phyloP scores from a whole-genome alignment of 805 yeast genomes.

The Kazachstania taianensis region DNA sequence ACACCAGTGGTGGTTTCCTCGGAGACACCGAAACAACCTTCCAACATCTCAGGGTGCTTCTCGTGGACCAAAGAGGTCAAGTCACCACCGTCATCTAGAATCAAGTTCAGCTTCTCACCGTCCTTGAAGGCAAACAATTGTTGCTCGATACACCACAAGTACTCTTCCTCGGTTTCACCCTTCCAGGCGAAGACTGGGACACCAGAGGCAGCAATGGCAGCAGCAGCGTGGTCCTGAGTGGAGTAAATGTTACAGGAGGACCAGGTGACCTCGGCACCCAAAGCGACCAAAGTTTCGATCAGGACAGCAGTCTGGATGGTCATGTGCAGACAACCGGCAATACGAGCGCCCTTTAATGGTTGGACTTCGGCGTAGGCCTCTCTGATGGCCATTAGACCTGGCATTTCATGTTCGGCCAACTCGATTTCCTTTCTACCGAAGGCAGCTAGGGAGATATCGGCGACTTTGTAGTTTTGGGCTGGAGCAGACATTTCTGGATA shows the following conservation, averaged over 20 bases:
- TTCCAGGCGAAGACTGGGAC: slow-evolving; percentile 99
- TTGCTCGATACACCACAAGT: slow-evolving; percentile 98
- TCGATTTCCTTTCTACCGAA: slow-evolving; percentile 99
- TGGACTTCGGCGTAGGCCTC: slow-evolving; percentile 80
- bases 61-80: slow-evolving; percentile 93
- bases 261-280: slow-evolving; percentile 99
- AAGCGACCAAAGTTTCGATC: slow-evolving; percentile 92
- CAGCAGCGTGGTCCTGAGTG: slow-evolving; percentile 99
- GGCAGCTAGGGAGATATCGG: slow-evolving; percentile 97
- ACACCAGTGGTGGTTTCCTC: slow-evolving; percentile 99
- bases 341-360: slow-evolving; percentile 96
- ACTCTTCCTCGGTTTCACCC: slow-evolving; percentile 99
- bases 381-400: slow-evolving; percentile 98
- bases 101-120: slow-evolving; percentile 87
- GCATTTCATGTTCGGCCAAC: slow-evolving; percentile 98
- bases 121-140: slow-evolving; percentile 97
- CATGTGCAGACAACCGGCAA: slow-evolving; percentile 99
- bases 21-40: slow-evolving; percentile 88
- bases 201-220: slow-evolving; percentile 99
- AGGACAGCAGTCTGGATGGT: slow-evolving; percentile 98
- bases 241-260: slow-evolving; percentile 98
- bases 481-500: slow-evolving; percentile 41
- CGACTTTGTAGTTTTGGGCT: slow-evolving; percentile 80
- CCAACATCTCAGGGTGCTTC: slow-evolving; percentile 95
- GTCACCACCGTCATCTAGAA: slow-evolving; percentile 99